A percentile compares a stretch with the other conserved stretches of the same genome.
phyloP scores from a whole-genome alignment of 73 alveolate genomes.

The Tetrahymena borealis region DNA sequence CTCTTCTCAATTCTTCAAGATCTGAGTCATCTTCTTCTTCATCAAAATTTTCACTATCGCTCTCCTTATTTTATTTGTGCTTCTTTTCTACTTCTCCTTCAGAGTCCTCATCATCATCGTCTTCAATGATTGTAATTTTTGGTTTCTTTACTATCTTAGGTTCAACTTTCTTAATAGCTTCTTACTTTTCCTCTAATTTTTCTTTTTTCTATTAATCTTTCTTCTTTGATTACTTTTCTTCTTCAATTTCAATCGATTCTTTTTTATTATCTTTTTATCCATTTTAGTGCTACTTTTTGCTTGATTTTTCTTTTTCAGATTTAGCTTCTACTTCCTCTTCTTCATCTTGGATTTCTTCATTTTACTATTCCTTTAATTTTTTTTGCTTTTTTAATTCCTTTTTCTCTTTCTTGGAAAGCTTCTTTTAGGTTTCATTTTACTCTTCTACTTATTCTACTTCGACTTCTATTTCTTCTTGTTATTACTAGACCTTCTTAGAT shows the following conservation, averaged over 20 bases:
- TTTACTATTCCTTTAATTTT: neutral
- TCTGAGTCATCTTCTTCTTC: neutral
- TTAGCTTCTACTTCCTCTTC: neutral
- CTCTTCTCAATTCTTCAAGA: neutral
- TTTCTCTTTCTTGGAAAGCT: neutral
- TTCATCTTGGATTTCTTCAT: neutral
- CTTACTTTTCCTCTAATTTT: neutral
- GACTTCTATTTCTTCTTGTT: neutral
- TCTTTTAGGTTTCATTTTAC: neutral
- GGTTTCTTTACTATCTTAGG: neutral
- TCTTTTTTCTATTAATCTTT: neutral
- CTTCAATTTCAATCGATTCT: neutral
- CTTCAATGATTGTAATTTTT: neutral
- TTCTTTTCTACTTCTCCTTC: neutral
- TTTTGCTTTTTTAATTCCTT: neutral
- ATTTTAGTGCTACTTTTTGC: neutral
- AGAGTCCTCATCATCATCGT: neutral
- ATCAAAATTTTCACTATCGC: neutral
- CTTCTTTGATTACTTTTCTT: neutral
- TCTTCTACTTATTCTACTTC: neutral
- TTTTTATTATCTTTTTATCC: neutral
- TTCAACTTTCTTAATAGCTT: neutral
- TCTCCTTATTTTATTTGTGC: neutral
- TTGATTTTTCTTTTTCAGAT: neutral
- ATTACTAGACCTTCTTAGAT: no score